Conservation (phyloP, 129 eudicot genomes). For the Artemisia annua region DNA sequence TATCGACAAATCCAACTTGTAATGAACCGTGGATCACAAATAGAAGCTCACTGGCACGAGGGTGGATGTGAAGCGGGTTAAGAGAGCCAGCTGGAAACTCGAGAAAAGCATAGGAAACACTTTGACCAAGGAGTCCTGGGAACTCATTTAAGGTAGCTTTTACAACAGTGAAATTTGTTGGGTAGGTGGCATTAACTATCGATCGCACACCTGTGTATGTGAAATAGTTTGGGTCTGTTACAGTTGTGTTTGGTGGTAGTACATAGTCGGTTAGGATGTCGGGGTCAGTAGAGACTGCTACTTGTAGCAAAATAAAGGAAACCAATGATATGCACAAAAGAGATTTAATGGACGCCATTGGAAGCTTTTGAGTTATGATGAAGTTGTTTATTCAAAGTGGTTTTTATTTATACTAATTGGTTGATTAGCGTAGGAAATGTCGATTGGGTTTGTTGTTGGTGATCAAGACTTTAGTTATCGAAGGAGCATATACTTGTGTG, state of each 20-base stretch:
- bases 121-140: slow-evolving; percentile 38
- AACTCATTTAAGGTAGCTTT: slow-evolving; percentile 35
- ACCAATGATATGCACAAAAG: slow-evolving; percentile 2
- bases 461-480: background rate
- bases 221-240: slow-evolving; percentile 25
- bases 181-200: slow-evolving; percentile 17
- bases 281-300: slow-evolving; percentile 28
- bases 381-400: slow-evolving; percentile 8
- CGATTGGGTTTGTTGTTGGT: background rate
- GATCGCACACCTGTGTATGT: slow-evolving; percentile 32
- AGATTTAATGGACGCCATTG: slow-evolving; percentile 14
- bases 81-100: slow-evolving; percentile 37
- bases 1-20: slow-evolving; percentile 43
- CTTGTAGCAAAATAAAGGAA: slow-evolving; percentile 10
- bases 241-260: slow-evolving; percentile 23
- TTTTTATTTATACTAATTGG: slow-evolving; percentile 13
- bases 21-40: slow-evolving; percentile 33
- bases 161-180: slow-evolving; percentile 16
- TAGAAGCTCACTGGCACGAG: slow-evolving; percentile 42
- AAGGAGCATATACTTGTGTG: slow-evolving; percentile 27
- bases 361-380: background rate
- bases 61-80: slow-evolving; percentile 46
- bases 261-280: slow-evolving; percentile 31
- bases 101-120: slow-evolving; percentile 38
- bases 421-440: background rate